Conservation (phyloP, 768 basidiomycete species). For the Nidularia sp. region DNA sequence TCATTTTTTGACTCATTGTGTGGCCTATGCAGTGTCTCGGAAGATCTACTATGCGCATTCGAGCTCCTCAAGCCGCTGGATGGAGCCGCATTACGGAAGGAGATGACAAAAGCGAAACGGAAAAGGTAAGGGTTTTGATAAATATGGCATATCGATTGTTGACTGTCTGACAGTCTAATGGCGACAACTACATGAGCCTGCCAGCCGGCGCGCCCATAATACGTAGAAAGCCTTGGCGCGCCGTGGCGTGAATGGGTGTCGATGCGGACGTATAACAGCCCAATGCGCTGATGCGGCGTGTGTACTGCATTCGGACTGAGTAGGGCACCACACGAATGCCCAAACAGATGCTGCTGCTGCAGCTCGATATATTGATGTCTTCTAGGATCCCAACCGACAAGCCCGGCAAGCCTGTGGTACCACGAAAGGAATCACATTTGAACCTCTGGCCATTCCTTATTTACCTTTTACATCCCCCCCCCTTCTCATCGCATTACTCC, state of each 20-base stretch:
- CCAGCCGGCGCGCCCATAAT: neutral
- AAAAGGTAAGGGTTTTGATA: conserved; percentile 63
- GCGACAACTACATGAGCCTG: conserved; percentile 18
- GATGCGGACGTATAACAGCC: too few relatives aligned
- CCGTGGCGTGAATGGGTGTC: neutral
- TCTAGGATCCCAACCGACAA: too few relatives aligned
- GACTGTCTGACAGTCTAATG: conserved; percentile 22
- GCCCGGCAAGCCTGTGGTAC: too few relatives aligned
- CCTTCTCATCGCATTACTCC: too few relatives aligned
- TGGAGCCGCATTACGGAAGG: conserved; percentile 90
- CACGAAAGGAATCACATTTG: too few relatives aligned
- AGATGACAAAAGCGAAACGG: conserved; percentile 98
- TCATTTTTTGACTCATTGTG: conserved; percentile 6
- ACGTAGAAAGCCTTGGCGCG: neutral
- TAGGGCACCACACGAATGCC: too few relatives aligned
- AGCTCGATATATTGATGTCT: too few relatives aligned
- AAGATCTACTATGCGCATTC: conserved; percentile 95
- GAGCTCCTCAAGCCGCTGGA: conserved; percentile 96
- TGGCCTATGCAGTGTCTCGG: conserved; percentile 68
- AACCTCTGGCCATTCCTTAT: too few relatives aligned
- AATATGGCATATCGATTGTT: conserved; percentile 3
- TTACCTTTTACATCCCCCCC: too few relatives aligned
- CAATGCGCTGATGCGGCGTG: too few relatives aligned
- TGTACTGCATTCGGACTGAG: too few relatives aligned
- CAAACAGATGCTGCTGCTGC: too few relatives aligned